phyloP scores from a whole-genome alignment of 1,284 basidiomycete species.

The Ustilago xerochloae region DNA sequence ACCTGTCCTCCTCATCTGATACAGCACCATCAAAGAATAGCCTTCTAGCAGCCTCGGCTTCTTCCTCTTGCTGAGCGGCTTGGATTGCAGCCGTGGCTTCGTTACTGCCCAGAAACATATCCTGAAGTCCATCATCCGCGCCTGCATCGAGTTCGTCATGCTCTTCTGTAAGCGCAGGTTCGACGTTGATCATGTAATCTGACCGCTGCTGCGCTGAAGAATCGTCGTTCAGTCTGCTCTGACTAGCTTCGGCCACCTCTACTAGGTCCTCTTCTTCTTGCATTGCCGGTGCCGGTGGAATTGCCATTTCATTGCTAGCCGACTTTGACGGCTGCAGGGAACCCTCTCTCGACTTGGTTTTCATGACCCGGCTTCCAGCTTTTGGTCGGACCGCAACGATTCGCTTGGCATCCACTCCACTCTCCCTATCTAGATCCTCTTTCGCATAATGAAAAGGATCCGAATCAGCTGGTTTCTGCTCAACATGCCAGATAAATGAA shows the following conservation, averaged over 20 bases:
- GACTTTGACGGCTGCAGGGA: neutral
- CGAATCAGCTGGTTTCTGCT: neutral
- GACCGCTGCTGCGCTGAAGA: too few relatives aligned
- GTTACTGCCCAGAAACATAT: conserved; percentile 16
- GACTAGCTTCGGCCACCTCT: neutral
- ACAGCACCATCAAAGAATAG: conserved; percentile 16
- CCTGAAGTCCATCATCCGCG: conserved; percentile 6
- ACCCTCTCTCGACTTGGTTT: neutral
- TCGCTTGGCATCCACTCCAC: neutral
- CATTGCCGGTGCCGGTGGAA: neutral
- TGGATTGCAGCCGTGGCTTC: too few relatives aligned
- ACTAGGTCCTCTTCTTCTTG: neutral
- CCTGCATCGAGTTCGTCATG: neutral
- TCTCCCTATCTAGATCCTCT: conserved; percentile 11
- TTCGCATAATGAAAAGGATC: conserved; percentile 24
- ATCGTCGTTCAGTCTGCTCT: too few relatives aligned
- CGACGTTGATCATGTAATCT: too few relatives aligned
- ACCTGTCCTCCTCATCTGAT: conserved; percentile 14
- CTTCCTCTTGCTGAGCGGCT: too few relatives aligned
- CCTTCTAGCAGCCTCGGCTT: neutral
- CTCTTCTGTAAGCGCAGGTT: too few relatives aligned
- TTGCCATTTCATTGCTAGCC: neutral
- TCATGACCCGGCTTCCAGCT: neutral
- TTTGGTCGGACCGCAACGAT: conserved; percentile 16
- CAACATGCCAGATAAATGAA: conserved; percentile 9